Evolutionary conservation across 805 yeast species (phyloP), one percentile per base, ranked within the genome.

Genomic region (Komagataella mondaviorum): DNA sequence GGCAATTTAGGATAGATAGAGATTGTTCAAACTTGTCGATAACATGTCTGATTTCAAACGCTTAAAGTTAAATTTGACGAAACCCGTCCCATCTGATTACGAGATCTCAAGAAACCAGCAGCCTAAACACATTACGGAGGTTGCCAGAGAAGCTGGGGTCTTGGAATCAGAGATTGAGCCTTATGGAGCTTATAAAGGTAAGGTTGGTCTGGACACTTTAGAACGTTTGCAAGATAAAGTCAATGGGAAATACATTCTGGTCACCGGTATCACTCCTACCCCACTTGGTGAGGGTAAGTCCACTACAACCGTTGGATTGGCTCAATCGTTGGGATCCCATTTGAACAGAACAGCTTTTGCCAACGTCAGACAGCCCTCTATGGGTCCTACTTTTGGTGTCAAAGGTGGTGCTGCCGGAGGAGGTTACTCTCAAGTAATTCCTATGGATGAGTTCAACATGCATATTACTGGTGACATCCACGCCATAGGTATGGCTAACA

Each of bases 341-440:
- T 75, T 91, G 60, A 77, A 81, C 50, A 81, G 80, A 66, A 83
- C 84, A 53, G 82, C 95, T 44, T 81, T 90, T 66, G 99, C 98
- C 51, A 89, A 88, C 61, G 96, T 91, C 50, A 85, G 99, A 67
- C 99, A 91, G 67, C 98, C 98, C 24, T 85, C 95, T 7, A 88
- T 91, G 96, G 98, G 98, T 45, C 99, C 99, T 50, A 91, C 98
- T 17, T 91, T 91, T 61, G 99, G 99, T 67, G 89, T 91, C 60
- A 91, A 91, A 71, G 99, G 99, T 63, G 98, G 98, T 68, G 99
- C 99, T 53, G 98, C 98, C 17, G 99, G 99, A 60, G 99, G 98
- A 64, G 98, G 98, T 48, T 91, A 89, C 68, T 78, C 98, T 2
- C 98, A 91, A 71, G 98, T 91, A 48, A 90, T 91, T 60, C 98